These are phyloP conservation scores for Dendrobium chrysotoxum DNA, from an alignment of 106 monocot species.

Conservation along the genomic window DNA sequence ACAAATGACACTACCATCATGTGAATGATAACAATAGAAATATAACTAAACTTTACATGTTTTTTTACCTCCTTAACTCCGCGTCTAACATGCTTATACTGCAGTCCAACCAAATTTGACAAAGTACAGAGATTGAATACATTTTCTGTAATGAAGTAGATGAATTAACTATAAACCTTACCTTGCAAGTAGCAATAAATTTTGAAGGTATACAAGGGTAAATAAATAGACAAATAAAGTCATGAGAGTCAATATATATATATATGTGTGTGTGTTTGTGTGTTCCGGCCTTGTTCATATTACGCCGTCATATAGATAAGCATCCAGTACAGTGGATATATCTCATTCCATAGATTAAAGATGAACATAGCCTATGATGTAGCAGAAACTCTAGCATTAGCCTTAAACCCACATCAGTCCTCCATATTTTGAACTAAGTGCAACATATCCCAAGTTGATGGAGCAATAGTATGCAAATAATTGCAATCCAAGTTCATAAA, in stretches of 20 bases:
- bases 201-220: not conserved
- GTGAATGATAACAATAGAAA: conserved; percentile 1
- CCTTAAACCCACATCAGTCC: not conserved
- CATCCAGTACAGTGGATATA: too few relatives aligned
- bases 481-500: not conserved
- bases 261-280: too few relatives aligned
- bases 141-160: conserved; percentile 59
- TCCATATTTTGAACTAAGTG: not conserved
- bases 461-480: not conserved
- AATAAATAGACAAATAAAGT: not conserved
- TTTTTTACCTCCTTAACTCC: conserved; percentile 61
- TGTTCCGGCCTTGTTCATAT: too few relatives aligned
- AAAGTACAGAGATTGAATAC: conserved; percentile 70
- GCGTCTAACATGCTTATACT: conserved; percentile 55
- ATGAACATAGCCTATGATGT: not conserved
- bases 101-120: conserved; percentile 53
- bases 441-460: not conserved
- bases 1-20: conserved; percentile 13
- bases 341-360: not conserved
- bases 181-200: not conserved
- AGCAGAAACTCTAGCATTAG: not conserved
- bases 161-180: not conserved
- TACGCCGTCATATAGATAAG: too few relatives aligned
- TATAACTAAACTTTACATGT: not conserved
- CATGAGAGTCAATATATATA: not conserved